Evolutionary conservation across 1,139 yeast genomes (phyloP).

Genomic region (Debaryomycetaceae sp.): DNA sequence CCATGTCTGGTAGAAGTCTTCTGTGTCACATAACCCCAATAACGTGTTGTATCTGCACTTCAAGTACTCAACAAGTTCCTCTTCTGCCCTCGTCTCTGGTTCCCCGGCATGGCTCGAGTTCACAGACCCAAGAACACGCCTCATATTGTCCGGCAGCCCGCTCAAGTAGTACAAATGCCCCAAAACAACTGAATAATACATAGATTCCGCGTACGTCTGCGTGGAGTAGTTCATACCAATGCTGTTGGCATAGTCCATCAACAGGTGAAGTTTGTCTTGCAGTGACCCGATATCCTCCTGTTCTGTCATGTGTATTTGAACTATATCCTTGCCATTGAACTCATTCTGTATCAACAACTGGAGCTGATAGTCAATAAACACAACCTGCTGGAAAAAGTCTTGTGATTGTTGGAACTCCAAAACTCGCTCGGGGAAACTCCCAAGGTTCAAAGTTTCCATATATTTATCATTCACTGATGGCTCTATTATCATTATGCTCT

Average conservation of each 20-base stretch:
- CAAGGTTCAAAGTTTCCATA: conserved; percentile 30
- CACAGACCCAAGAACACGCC: conserved; percentile 15
- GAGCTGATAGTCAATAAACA: conserved; percentile 40
- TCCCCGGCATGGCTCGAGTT: conserved; percentile 11
- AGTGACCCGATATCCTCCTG: conserved; percentile 14
- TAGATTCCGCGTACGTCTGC: conserved; percentile 25
- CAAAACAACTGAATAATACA: conserved; percentile 33
- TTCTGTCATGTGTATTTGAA: conserved; percentile 17
- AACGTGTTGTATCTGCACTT: conserved; percentile 36
- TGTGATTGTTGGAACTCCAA: conserved; percentile 33
- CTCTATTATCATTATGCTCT: conserved; percentile 19
- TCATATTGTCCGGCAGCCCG: conserved; percentile 23
- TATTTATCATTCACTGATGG: conserved; percentile 20
- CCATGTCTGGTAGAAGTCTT: conserved; percentile 26
- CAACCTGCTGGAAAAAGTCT: conserved; percentile 33
- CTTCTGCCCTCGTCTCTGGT: conserved; percentile 13
- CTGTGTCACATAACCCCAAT: conserved; percentile 24
- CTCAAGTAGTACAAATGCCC: conserved; percentile 36
- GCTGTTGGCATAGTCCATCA: conserved; percentile 28
- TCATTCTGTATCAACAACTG: conserved; percentile 34
- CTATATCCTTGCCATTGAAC: conserved; percentile 26
- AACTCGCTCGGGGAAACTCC: conserved; percentile 39
- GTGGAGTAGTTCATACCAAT: conserved; percentile 27
- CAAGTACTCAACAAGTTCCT: conserved; percentile 31
- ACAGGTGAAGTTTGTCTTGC: conserved; percentile 24